A percentile compares a stretch with the other conserved stretches of the same genome.
Evolutionary conservation across 108 stramenopile species (phyloP).

Genomic region (Cyclotella kingstonii): DNA sequence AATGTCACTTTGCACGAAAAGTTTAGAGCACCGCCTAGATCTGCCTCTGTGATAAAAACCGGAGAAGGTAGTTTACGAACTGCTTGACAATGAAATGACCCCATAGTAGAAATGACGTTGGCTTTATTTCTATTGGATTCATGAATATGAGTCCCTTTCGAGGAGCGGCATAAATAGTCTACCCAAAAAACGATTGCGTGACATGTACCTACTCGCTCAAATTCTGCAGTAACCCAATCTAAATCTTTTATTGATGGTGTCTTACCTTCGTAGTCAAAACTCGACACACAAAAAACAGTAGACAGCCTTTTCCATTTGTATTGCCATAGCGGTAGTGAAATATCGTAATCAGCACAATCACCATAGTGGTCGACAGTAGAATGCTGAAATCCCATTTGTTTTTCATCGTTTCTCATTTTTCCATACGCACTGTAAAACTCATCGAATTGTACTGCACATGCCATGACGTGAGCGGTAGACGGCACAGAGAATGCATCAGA

Average conservation of each 20-base stretch:
- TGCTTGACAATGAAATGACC: conserved; percentile 30
- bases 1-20: conserved; percentile 28
- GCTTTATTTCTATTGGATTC: conserved; percentile 1
- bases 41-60: conserved; percentile 6
- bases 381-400: conserved; percentile 61
- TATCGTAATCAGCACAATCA: conserved; percentile 44
- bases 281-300: conserved; percentile 46
- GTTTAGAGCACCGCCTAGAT: conserved; percentile 15
- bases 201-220: conserved; percentile 10
- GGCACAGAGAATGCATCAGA: conserved; percentile 49
- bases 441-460: conserved; percentile 60
- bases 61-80: conserved; percentile 23
- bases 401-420: conserved; percentile 36
- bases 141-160: background rate
- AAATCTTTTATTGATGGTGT: conserved; percentile 14
- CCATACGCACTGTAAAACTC: conserved; percentile 50
- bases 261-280: conserved; percentile 45
- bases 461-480: conserved; percentile 54
- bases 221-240: conserved; percentile 1
- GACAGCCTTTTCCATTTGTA: conserved; percentile 55
- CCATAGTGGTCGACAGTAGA: conserved; percentile 49
- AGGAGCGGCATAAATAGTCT: conserved; percentile 30
- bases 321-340: conserved; percentile 66
- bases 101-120: conserved; percentile 26
- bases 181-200: conserved; percentile 43